Conservation (phyloP, 2,329 filamentous ascomycete species). For the Cytospora paraplurivora region DNA sequence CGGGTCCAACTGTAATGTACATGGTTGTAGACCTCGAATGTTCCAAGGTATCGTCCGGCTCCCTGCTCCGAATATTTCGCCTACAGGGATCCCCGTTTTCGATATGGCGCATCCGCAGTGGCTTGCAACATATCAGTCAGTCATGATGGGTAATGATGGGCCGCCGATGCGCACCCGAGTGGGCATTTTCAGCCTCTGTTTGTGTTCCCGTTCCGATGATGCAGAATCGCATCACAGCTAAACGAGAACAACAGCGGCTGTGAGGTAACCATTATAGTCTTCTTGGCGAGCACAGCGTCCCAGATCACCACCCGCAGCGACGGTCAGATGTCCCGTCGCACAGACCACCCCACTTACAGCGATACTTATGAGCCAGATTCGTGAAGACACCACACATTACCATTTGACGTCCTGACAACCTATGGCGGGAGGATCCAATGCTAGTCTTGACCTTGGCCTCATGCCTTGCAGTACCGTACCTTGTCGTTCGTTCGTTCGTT, state of each 20-base stretch:
- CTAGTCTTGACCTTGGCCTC: slow-evolving; percentile 11
- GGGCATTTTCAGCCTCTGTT: slow-evolving; percentile 10
- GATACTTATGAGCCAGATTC: neutral
- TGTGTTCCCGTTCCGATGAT: neutral
- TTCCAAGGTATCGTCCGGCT: too few relatives aligned
- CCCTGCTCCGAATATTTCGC: too few relatives aligned
- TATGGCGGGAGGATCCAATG: slow-evolving; percentile 12
- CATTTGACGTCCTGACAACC: neutral
- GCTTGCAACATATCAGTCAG: too few relatives aligned
- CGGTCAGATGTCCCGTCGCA: too few relatives aligned
- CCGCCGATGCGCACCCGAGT: too few relatives aligned
- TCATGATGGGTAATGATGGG: too few relatives aligned
- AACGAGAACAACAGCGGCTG: neutral
- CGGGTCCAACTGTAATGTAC: too few relatives aligned
- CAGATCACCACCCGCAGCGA: too few relatives aligned
- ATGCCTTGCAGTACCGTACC: slow-evolving; percentile 2
- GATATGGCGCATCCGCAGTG: too few relatives aligned
- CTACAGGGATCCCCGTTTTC: too few relatives aligned
- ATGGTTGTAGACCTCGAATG: too few relatives aligned
- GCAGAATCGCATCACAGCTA: neutral
- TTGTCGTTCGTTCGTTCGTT: neutral
- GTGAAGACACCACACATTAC: neutral
- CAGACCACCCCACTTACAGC: too few relatives aligned
- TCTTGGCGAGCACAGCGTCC: slow-evolving; percentile 6
- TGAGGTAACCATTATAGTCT: neutral